Percentiles rank a stretch among this genome's conserved stretches.
Evolutionary conservation across 768 basidiomycete species (phyloP).

Genomic region (Suillus occidentalis): DNA sequence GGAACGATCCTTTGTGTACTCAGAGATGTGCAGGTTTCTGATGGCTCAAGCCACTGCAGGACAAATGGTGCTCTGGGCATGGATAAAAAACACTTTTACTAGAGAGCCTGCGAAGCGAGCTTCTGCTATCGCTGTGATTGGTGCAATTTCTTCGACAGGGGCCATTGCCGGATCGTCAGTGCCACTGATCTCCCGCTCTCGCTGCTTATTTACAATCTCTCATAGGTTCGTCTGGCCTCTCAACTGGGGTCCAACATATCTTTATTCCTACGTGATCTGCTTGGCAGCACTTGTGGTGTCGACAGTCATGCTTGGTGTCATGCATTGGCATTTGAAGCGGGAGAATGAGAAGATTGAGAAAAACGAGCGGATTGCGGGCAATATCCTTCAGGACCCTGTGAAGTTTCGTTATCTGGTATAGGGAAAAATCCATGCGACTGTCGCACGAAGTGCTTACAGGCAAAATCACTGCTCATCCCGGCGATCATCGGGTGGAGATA

Average conservation of each 20-base stretch:
- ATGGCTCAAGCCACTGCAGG: slow-evolving; percentile 70
- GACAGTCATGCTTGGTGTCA: slow-evolving; percentile 47
- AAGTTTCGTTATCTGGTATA: slow-evolving; percentile 7
- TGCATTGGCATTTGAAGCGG: slow-evolving; percentile 41
- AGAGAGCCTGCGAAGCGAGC: slow-evolving; percentile 80
- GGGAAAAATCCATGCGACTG: not conserved
- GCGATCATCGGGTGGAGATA: not conserved
- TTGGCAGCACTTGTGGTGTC: slow-evolving; percentile 51
- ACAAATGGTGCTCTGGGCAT: slow-evolving; percentile 55
- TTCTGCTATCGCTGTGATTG: slow-evolving; percentile 74
- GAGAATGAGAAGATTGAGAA: slow-evolving; percentile 39
- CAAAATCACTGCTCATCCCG: not conserved
- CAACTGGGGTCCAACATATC: slow-evolving; percentile 66
- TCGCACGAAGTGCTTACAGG: not conserved
- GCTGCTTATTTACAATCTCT: not conserved
- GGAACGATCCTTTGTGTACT: not conserved
- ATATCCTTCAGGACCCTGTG: not conserved
- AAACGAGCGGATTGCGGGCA: slow-evolving; percentile 24
- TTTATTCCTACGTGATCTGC: slow-evolving; percentile 67
- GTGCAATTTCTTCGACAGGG: slow-evolving; percentile 75
- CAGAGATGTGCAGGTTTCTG: slow-evolving; percentile 49
- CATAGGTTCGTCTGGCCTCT: slow-evolving; percentile 61
- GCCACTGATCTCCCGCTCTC: slow-evolving; percentile 6
- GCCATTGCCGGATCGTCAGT: slow-evolving; percentile 78
- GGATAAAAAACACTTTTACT: slow-evolving; percentile 56